Evolutionary conservation across 2,329 filamentous ascomycete species (phyloP).

Genomic region (Pseudogymnoascus sp.): DNA sequence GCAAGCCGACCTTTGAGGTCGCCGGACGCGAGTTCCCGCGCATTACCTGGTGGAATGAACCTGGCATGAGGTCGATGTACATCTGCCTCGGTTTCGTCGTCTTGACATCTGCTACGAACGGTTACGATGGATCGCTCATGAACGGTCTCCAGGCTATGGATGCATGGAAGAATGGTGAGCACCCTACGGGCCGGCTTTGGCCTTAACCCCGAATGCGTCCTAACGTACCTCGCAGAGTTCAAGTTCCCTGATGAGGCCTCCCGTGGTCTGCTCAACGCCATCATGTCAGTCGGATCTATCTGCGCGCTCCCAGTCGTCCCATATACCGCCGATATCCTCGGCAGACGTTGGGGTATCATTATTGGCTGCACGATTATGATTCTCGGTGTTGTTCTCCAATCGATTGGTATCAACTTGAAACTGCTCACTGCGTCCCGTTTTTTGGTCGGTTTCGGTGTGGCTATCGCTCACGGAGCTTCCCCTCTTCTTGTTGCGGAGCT

Average conservation of each 20-base stretch:
- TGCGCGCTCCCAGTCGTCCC: slow-evolving; percentile 40
- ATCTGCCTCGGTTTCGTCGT: slow-evolving; percentile 34
- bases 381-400: slow-evolving; percentile 36
- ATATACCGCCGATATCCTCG: slow-evolving; percentile 40
- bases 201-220: not conserved
- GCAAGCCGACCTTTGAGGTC: slow-evolving; percentile 25
- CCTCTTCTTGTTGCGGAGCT: slow-evolving; percentile 37
- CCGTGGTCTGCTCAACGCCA: slow-evolving; percentile 38
- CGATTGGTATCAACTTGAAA: slow-evolving; percentile 31
- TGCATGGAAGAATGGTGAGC: slow-evolving; percentile 27
- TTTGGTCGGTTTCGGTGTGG: slow-evolving; percentile 31
- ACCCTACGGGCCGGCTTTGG: slow-evolving; percentile 16
- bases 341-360: slow-evolving; percentile 39
- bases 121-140: slow-evolving; percentile 40
- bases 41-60: slow-evolving; percentile 45
- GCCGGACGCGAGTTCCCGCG: slow-evolving; percentile 26
- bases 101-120: slow-evolving; percentile 44
- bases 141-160: slow-evolving; percentile 33
- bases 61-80: slow-evolving; percentile 49
- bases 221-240: slow-evolving; percentile 13
- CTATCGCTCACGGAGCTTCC: slow-evolving; percentile 24
- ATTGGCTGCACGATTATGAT: slow-evolving; percentile 40
- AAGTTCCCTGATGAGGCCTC: slow-evolving; percentile 25
- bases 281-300: slow-evolving; percentile 42
- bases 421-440: slow-evolving; percentile 38